These are phyloP conservation scores for Russula dissimulans DNA, from an alignment of 768 basidiomycete species.

Conservation along the genomic window DNA sequence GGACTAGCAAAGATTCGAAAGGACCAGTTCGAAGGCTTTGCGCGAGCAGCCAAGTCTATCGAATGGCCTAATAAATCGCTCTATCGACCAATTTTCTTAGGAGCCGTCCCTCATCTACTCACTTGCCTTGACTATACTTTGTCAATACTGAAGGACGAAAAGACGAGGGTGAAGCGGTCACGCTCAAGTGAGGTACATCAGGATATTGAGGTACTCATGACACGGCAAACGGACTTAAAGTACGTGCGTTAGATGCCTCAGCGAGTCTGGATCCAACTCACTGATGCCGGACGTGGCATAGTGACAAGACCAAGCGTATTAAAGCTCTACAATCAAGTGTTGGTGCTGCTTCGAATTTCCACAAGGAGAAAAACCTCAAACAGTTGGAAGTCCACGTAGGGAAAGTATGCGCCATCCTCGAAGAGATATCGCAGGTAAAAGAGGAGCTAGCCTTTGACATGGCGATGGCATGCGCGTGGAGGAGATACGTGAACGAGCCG, in stretches of 20 bases:
- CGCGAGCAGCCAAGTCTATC: not conserved
- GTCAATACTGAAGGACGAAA: conserved; percentile 1
- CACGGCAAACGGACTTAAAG: conserved; percentile 5
- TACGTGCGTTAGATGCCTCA: not conserved
- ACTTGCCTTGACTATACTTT: conserved; percentile 5
- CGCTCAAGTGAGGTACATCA: not conserved
- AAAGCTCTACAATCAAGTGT: not conserved
- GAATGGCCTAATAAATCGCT: conserved; percentile 8
- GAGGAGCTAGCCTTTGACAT: conserved; percentile 4
- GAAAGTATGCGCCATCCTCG: not conserved
- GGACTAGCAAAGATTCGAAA: conserved; percentile 7
- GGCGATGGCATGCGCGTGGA: conserved; percentile 2
- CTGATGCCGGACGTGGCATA: not conserved
- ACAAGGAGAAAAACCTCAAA: conserved; percentile 1
- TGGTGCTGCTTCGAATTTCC: not conserved
- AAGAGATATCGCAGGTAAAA: not conserved
- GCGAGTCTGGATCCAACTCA: not conserved
- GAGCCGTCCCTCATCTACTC: conserved; percentile 17
- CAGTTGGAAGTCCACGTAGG: not conserved
- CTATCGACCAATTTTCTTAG: conserved; percentile 16
- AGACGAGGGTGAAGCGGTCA: conserved; percentile 6
- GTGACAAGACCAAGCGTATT: not conserved
- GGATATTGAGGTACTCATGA: conserved; percentile 12
- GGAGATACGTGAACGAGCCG: not conserved
- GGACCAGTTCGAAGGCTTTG: conserved; percentile 5